phyloP scores from a whole-genome alignment of 257 asterid genomes.

The Fraxinus excelsior region DNA sequence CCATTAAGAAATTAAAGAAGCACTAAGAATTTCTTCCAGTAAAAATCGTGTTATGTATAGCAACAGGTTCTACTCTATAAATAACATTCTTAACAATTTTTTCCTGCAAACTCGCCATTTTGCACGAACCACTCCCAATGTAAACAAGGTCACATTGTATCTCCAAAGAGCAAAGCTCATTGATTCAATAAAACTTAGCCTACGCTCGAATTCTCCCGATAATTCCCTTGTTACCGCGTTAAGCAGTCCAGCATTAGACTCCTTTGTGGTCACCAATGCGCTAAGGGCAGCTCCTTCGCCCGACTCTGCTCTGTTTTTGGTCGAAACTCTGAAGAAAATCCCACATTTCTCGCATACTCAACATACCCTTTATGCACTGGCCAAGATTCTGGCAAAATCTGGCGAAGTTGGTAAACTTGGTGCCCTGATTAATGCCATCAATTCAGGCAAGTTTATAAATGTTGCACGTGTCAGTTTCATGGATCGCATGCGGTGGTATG shows the following conservation, averaged over 20 bases:
- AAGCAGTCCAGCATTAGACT: conserved; percentile 62
- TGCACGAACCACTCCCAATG: conserved; percentile 38
- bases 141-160: conserved; percentile 66
- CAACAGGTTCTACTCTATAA: conserved; percentile 32
- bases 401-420: conserved; percentile 60
- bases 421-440: conserved; percentile 66
- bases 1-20: background rate
- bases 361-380: conserved; percentile 71
- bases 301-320: conserved; percentile 57
- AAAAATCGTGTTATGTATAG: conserved; percentile 34
- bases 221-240: conserved; percentile 49
- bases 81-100: conserved; percentile 29
- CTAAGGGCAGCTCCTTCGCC: conserved; percentile 85
- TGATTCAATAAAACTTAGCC: conserved; percentile 73
- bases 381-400: conserved; percentile 77
- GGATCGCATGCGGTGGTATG: conserved; percentile 86
- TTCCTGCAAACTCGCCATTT: conserved; percentile 45
- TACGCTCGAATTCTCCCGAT: conserved; percentile 60
- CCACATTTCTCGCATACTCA: conserved; percentile 71
- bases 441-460: conserved; percentile 61
- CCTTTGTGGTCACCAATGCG: conserved; percentile 83
- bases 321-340: conserved; percentile 59
- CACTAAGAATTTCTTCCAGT: background rate
- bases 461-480: conserved; percentile 68
- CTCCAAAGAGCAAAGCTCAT: conserved; percentile 85